phyloP scores from a whole-genome alignment of 257 asterid species.

The Ilex asprella region DNA sequence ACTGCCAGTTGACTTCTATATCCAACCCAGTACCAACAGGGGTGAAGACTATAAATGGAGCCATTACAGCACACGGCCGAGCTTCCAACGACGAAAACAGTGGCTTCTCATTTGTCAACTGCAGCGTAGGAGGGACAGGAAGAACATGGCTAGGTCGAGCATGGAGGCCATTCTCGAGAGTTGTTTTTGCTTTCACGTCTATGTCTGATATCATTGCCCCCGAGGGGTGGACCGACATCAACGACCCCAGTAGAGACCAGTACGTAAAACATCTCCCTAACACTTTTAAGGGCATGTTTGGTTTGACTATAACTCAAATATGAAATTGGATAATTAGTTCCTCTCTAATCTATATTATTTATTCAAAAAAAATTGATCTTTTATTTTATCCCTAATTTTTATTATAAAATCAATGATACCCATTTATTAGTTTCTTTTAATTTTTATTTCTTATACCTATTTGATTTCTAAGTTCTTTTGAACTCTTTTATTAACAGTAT shows the following conservation, averaged over 20 bases:
- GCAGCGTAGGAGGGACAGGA: slow-evolving; percentile 80
- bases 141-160: slow-evolving; percentile 93
- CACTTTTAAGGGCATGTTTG: too few relatives aligned
- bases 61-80: slow-evolving; percentile 80
- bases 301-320: too few relatives aligned
- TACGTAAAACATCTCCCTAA: slow-evolving; percentile 15
- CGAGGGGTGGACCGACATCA: slow-evolving; percentile 92
- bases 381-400: too few relatives aligned
- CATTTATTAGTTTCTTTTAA: too few relatives aligned
- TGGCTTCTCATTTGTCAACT: slow-evolving; percentile 65
- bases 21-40: slow-evolving; percentile 67
- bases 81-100: slow-evolving; percentile 76
- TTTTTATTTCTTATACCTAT: too few relatives aligned
- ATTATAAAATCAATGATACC: too few relatives aligned
- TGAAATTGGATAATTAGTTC: too few relatives aligned
- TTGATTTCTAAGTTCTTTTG: too few relatives aligned
- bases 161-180: slow-evolving; percentile 90
- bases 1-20: slow-evolving; percentile 62
- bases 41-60: slow-evolving; percentile 52
- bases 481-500: too few relatives aligned
- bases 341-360: too few relatives aligned
- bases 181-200: slow-evolving; percentile 48
- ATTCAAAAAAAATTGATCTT: too few relatives aligned
- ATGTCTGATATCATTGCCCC: slow-evolving; percentile 81
- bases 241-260: slow-evolving; percentile 83